Percentiles rank a stretch among this genome's conserved stretches.
These are phyloP conservation scores for Epicoccum sorghinum DNA, from an alignment of 2,329 filamentous ascomycete genomes.

Conservation along the genomic window DNA sequence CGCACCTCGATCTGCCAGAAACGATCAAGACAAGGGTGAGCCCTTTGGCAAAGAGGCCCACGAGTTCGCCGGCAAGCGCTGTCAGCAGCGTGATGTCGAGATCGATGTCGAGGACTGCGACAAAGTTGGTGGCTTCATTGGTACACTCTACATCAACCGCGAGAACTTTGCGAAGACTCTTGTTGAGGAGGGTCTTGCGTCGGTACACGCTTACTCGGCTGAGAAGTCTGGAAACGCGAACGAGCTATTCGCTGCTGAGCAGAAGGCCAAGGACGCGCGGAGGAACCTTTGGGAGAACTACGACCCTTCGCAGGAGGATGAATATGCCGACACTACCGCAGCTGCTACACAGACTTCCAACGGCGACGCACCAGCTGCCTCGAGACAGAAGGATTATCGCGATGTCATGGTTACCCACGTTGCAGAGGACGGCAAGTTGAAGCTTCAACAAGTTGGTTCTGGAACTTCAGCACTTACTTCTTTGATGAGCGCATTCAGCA, in stretches of 20 bases:
- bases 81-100: conserved; percentile 93
- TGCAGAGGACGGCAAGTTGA: conserved; percentile 79
- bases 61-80: conserved; percentile 85
- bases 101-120: conserved; percentile 94
- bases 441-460: conserved; percentile 87
- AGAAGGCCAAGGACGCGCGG: conserved; percentile 83
- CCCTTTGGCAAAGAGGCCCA: conserved; percentile 95
- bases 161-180: conserved; percentile 95
- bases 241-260: conserved; percentile 86
- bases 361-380: conserved; percentile 60
- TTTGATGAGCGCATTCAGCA: conserved; percentile 88
- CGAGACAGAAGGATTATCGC: conserved; percentile 85
- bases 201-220: conserved; percentile 92
- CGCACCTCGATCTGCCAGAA: conserved; percentile 83
- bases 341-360: conserved; percentile 57
- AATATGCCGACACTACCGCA: conserved; percentile 57
- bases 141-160: conserved; percentile 88
- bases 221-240: conserved; percentile 90
- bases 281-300: conserved; percentile 94
- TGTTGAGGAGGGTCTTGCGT: conserved; percentile 90
- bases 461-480: conserved; percentile 84
- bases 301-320: conserved; percentile 89
- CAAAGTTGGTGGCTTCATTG: conserved; percentile 97
- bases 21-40: conserved; percentile 80
- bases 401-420: conserved; percentile 93